phyloP scores from a whole-genome alignment of 345 rosid species.

The Syzygium oleosum region DNA sequence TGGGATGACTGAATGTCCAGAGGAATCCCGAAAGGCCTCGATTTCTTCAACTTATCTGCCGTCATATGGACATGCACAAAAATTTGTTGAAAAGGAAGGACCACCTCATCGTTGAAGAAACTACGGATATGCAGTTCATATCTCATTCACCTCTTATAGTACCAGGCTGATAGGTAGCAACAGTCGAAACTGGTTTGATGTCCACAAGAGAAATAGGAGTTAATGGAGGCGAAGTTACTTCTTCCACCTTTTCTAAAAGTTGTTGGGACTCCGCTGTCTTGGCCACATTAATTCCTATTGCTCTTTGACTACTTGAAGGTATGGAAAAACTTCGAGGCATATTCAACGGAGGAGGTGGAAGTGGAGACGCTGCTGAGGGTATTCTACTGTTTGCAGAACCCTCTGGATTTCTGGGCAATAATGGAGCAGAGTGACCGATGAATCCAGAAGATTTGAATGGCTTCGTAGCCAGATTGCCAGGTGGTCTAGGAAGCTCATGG shows the following conservation, averaged over 20 bases:
- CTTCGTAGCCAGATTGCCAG: constrained; percentile 36
- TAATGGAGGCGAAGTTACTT: constrained; percentile 63
- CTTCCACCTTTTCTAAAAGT: constrained; percentile 25
- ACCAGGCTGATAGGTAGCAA: constrained; percentile 45
- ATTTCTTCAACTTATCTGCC: not conserved
- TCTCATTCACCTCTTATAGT: constrained; percentile 56
- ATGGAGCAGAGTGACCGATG: constrained; percentile 85
- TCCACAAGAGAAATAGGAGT: constrained; percentile 59
- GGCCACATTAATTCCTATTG: constrained; percentile 34
- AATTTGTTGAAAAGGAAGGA: not conserved
- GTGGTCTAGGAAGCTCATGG: constrained; percentile 97
- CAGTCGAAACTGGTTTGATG: constrained; percentile 19
- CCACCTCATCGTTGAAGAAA: not conserved
- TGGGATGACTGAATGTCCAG: not conserved
- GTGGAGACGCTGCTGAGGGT: constrained; percentile 52
- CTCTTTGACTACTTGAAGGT: constrained; percentile 78
- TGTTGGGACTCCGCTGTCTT: constrained; percentile 32
- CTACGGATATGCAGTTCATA: not conserved
- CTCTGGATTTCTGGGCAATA: constrained; percentile 58
- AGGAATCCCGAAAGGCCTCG: not conserved
- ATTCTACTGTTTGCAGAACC: constrained; percentile 20
- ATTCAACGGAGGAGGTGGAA: constrained; percentile 66
- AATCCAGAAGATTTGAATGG: constrained; percentile 39
- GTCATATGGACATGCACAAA: not conserved
- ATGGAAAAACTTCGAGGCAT: constrained; percentile 77